Conservation (phyloP, 1,284 basidiomycete species). For the Ustilago esculenta region DNA sequence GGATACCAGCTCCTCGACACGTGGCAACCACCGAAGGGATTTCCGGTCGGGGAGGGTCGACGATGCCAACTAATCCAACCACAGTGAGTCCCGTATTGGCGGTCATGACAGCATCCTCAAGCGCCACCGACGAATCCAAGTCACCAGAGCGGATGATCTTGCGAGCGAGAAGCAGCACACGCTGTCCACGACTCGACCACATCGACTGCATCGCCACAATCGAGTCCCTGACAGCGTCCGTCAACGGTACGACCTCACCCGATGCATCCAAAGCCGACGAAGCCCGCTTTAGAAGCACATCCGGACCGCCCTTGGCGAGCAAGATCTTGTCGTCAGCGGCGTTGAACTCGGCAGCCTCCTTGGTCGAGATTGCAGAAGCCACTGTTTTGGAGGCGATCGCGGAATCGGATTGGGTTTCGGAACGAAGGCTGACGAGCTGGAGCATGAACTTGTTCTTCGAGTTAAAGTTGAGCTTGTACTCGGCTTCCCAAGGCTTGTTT, state of each 20-base stretch:
- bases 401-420: constrained; percentile 3
- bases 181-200: constrained; percentile 74
- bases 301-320: constrained; percentile 55
- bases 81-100: constrained; percentile 70
- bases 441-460: constrained; percentile 77
- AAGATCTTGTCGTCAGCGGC: constrained; percentile 27
- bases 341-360: constrained; percentile 63
- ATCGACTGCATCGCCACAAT: constrained; percentile 29
- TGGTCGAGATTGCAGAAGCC: constrained; percentile 48
- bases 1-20: constrained; percentile 74
- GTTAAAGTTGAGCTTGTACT: constrained; percentile 71
- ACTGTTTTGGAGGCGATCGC: not conserved
- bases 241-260: constrained; percentile 22
- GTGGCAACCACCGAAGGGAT: constrained; percentile 71
- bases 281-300: constrained; percentile 68
- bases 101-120: constrained; percentile 63
- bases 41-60: constrained; percentile 75
- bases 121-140: constrained; percentile 68
- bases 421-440: constrained; percentile 54
- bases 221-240: constrained; percentile 10
- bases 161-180: constrained; percentile 71
- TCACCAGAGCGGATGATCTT: constrained; percentile 9
- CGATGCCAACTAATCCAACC: constrained; percentile 74
- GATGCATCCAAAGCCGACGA: constrained; percentile 58
- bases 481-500: constrained; percentile 65